Evolutionary conservation across 208 protist genomes (phyloP).

Genomic region (Trypanosoma brucei): DNA sequence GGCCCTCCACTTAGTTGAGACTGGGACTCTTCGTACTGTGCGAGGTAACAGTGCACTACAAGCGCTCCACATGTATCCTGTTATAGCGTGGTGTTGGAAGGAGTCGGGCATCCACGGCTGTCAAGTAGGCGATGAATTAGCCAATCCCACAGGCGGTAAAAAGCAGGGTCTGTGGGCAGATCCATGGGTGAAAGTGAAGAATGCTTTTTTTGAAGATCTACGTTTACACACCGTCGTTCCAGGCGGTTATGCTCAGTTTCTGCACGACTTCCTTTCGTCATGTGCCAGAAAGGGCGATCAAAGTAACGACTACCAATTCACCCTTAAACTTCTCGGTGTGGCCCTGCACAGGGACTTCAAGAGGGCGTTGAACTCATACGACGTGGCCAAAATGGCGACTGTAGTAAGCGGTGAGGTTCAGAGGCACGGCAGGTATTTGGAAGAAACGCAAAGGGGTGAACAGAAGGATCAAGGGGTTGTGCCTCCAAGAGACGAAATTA

Average conservation of each 20-base stretch:
- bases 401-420: conserved; percentile 15
- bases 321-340: neutral
- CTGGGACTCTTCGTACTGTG: conserved; percentile 7
- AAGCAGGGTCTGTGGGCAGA: neutral
- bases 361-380: conserved; percentile 23
- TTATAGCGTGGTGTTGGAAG: neutral
- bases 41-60: conserved; percentile 27
- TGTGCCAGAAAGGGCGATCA: neutral
- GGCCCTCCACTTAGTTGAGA: conserved; percentile 7
- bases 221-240: conserved; percentile 18
- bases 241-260: conserved; percentile 32
- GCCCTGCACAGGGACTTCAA: conserved; percentile 11
- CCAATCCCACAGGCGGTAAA: neutral
- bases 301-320: neutral
- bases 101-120: neutral
- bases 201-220: conserved; percentile 14
- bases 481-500: neutral
- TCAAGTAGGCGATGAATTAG: neutral
- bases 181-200: conserved; percentile 4
- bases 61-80: conserved; percentile 25
- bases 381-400: conserved; percentile 25
- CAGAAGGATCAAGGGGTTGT: too few species aligned
- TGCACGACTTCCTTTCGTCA: conserved; percentile 23
- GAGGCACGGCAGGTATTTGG: neutral
- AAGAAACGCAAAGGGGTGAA: neutral